Base-by-base conservation (phyloP, 2,329 filamentous ascomycete genomes). In the Nothomitra cinnamomea region DNA sequence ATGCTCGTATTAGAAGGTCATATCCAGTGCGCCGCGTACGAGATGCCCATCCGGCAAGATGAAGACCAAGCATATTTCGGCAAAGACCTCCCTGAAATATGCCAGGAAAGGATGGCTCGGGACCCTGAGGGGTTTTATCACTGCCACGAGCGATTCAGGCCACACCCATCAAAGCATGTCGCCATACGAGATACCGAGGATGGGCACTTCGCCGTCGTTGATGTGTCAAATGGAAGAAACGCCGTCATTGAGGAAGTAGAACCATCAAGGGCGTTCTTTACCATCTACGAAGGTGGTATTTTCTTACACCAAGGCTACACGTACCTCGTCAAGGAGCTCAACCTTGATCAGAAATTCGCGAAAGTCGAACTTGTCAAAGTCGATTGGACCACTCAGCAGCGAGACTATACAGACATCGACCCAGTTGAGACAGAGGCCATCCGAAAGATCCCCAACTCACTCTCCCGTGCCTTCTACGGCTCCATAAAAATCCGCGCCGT, bases 261-360 rank as follows among this genome's bases (percentile, higher is more conserved):
- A 67, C 87, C 88, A 1, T 92, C 85, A 1, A 80, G 92, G n/a
- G 90, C 90, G 1, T 90, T 87, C 59, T 96, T 95, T 67, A 95
- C 88, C 1, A 78, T 98, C 56, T 98, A 98, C 66, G 90, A 96
- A 65, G 92, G 92, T 12, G 92, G 87, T 45, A 95, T 98, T 57
- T 98, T 94, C 69, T 73, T 98, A 3, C 92, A 98, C 61, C 92
- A 98, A 68, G 92, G 92, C n/a, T 80, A 81, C 58, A 90, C 83
- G 1, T 98, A 95, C 63, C 76, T 96, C 1, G 86, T 98, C 52
- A 85, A 87, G 60, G 88, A 96, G 60, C 89, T 96, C 62, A 79
- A 79, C 57, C 83, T 85, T 1, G 86, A 92, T 35, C 77, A 77
- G 56, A 82, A 82, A 62, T 82, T 95, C 59, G 92, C 92, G 3